These are phyloP conservation scores for Flaveria trinervia DNA, from an alignment of 129 eudicot genomes.

Conservation along the genomic window DNA sequence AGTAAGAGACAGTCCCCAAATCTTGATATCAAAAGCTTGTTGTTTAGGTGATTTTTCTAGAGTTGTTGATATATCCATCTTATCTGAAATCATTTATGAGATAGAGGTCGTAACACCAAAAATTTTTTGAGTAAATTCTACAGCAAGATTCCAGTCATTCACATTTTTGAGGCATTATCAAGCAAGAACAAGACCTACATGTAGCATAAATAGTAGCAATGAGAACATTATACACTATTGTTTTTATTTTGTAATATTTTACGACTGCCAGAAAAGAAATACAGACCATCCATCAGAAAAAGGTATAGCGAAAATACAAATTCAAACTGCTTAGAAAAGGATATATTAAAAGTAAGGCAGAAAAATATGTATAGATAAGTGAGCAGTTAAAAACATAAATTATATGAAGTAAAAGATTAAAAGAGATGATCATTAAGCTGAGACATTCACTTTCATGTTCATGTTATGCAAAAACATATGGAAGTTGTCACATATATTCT, in stretches of 20 bases:
- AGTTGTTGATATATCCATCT: conserved; percentile 21
- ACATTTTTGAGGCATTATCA: conserved; percentile 22
- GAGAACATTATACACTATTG: conserved; percentile 10
- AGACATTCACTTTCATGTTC: neutral
- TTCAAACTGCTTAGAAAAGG: neutral
- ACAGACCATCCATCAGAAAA: neutral
- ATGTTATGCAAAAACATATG: neutral
- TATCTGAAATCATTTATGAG: conserved; percentile 23
- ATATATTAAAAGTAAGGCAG: neutral
- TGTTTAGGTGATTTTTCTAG: conserved; percentile 42
- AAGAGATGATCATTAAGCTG: neutral
- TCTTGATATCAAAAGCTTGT: conserved; percentile 42
- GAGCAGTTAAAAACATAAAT: neutral
- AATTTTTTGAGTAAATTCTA: neutral
- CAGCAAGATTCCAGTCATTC: conserved; percentile 21
- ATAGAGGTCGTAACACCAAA: conserved; percentile 3
- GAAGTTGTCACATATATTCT: neutral
- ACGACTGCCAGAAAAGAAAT: neutral
- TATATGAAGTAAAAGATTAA: neutral
- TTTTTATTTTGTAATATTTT: neutral
- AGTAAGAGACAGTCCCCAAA: conserved; percentile 53
- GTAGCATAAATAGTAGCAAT: conserved; percentile 16
- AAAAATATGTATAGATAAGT: neutral
- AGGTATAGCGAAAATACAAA: neutral
- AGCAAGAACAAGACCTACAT: conserved; percentile 32